These are phyloP conservation scores for Penicillium sp. DNA, from an alignment of 2,329 filamentous ascomycete species.

Conservation along the genomic window DNA sequence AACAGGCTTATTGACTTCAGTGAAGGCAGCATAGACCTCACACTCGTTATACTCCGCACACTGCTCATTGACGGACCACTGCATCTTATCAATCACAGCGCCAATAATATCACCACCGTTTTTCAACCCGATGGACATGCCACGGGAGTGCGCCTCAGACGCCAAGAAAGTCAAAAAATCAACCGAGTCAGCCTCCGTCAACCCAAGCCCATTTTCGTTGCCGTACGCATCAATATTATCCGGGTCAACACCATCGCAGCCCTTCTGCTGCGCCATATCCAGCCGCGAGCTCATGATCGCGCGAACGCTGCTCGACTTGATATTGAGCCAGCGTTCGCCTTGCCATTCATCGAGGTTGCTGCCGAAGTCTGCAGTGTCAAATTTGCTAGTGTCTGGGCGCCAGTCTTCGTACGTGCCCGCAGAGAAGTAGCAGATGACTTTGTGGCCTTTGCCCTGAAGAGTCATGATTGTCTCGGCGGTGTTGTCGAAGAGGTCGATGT, in stretches of 20 bases:
- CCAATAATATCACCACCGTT: conserved; percentile 56
- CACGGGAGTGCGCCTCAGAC: conserved; percentile 43
- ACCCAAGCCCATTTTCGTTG: conserved; percentile 57
- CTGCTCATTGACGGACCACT: conserved; percentile 64
- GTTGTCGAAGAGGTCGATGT: conserved; percentile 54
- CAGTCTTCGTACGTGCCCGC: conserved; percentile 60
- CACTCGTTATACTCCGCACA: conserved; percentile 57
- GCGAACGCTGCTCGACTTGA: conserved; percentile 50
- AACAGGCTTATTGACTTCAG: conserved; percentile 55
- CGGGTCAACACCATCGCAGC: conserved; percentile 61
- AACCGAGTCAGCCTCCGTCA: conserved; percentile 51
- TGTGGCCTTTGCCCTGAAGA: conserved; percentile 47
- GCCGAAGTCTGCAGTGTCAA: conserved; percentile 50
- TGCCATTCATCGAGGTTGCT: conserved; percentile 55
- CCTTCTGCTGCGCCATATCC: conserved; percentile 51
- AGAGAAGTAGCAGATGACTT: conserved; percentile 67
- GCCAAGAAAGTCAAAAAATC: conserved; percentile 55
- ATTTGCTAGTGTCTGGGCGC: conserved; percentile 51
- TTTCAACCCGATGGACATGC: conserved; percentile 59
- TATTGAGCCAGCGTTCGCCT: conserved; percentile 59
- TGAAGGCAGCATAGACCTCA: conserved; percentile 49
- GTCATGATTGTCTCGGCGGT: conserved; percentile 39
- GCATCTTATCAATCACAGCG: conserved; percentile 44
- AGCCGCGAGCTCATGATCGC: conserved; percentile 56
- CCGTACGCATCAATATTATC: conserved; percentile 62